Evolutionary conservation across 176 grass and related monocot genomes (phyloP).

Genomic region (Olyra latifolia): DNA sequence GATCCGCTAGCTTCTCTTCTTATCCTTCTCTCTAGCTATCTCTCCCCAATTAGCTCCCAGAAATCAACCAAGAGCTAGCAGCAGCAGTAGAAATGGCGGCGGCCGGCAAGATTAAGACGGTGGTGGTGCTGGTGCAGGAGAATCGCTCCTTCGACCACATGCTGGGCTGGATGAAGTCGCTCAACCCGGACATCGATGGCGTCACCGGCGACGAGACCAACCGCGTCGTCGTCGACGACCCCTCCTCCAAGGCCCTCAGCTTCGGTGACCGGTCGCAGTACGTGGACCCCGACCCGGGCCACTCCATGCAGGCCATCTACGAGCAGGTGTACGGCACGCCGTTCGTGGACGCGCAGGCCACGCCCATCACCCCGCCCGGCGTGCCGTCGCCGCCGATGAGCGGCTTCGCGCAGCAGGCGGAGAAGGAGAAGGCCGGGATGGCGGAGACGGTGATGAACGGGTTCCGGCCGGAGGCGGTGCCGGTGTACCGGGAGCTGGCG

Average conservation of each 20-base stretch:
- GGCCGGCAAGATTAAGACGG: constrained; percentile 65
- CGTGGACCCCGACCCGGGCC: constrained; percentile 87
- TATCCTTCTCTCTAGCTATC: not conserved
- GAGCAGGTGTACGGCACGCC: constrained; percentile 75
- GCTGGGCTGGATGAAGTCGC: constrained; percentile 75
- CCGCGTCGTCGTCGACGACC: constrained; percentile 50
- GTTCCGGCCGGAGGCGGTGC: constrained; percentile 62
- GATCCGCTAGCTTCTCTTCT: not conserved
- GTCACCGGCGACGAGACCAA: constrained; percentile 55
- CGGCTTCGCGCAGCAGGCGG: constrained; percentile 84
- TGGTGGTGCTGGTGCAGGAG: constrained; percentile 78
- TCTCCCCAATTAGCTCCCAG: too few species aligned
- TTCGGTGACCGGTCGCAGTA: constrained; percentile 60
- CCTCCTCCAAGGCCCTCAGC: constrained; percentile 20
- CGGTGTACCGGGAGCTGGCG: constrained; percentile 74
- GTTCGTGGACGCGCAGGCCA: constrained; percentile 47
- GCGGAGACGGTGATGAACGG: constrained; percentile 74
- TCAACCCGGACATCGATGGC: constrained; percentile 68
- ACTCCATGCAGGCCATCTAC: constrained; percentile 89
- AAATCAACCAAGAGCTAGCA: not conserved
- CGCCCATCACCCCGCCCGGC: constrained; percentile 53
- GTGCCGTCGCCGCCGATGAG: constrained; percentile 50
- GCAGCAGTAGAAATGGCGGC: not conserved
- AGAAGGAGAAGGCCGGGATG: constrained; percentile 67
- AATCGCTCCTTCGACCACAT: constrained; percentile 94